Base-by-base conservation (phyloP, 2,329 filamentous ascomycete genomes). In the Penicillium griseofulvum region DNA sequence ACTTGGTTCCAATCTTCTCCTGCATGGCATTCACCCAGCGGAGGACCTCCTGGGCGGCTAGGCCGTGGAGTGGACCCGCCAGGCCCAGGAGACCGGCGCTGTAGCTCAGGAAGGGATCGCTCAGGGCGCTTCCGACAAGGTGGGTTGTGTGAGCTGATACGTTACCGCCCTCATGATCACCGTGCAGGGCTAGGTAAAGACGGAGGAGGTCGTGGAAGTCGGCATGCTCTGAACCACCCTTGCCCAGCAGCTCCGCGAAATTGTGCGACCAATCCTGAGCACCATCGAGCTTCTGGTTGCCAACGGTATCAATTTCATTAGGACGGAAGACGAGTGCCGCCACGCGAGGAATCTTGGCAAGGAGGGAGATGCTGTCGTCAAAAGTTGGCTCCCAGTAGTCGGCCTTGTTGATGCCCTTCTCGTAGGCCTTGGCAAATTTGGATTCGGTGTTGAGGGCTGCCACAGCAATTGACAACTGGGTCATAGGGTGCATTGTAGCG, bases 371-470 rank as follows among this genome's bases (percentile, higher is more conserved):
- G 74, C 84, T 87, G 80, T 99, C 94, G 72, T 97, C 93, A 71
- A 96, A 97, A 42, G 91, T 96, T 14, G 93, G 91, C 79, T 97
- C 94, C 94, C 94, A 99, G 84, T 97, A 97, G 66, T 97, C 91
- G 50, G 91, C 90, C 82, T 97, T 99, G 83, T 87, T 89, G 63
- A 97, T 78, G 34, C 94, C 94, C 65, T 88, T 79, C 75, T 92
- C 93, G 75, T 99, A 99, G 19, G 89, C 89, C 77, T 91, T 92
- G 61, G 93, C 94, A 66, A 99, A 99, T 70, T 88, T 86, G 67
- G 91, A 96, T 65, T 91, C 91, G 74, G 96, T 90, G 79, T 96
- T 97, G 58, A 99, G 83, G n/a, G 94, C 90, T 17, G 91, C 93
- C 50, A 97, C 94, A 43, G 92, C 91, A 66, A 95, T 94, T 64